phyloP scores from a whole-genome alignment of 73 alveolate genomes.

The Paraurostyla sp. region DNA sequence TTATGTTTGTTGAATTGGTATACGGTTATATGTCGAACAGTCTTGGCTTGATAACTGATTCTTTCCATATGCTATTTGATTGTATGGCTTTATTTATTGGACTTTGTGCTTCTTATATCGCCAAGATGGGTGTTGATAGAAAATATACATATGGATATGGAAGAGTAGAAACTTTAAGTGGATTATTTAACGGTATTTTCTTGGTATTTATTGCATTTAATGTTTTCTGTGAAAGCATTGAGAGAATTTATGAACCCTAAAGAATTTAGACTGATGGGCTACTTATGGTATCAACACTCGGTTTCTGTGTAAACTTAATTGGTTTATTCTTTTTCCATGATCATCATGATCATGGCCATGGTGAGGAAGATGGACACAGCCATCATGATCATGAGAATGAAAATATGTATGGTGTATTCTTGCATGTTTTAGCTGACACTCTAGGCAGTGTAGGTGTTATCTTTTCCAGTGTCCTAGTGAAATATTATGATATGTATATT shows the following conservation, averaged over 20 bases:
- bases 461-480: slow-evolving; percentile 89
- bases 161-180: slow-evolving; percentile 93
- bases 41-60: slow-evolving; percentile 96
- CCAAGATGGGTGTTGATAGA: slow-evolving; percentile 74
- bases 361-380: slow-evolving; percentile 67
- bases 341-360: slow-evolving; percentile 72
- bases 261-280: slow-evolving; percentile 92
- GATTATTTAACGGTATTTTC: slow-evolving; percentile 95
- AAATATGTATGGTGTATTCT: slow-evolving; percentile 95
- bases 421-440: slow-evolving; percentile 98
- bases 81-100: slow-evolving; percentile 98
- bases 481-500: slow-evolving; percentile 89
- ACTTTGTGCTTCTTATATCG: slow-evolving; percentile 91
- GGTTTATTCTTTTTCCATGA: slow-evolving; percentile 98
- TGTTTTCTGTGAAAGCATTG: slow-evolving; percentile 94
- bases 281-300: slow-evolving; percentile 93
- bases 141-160: slow-evolving; percentile 94
- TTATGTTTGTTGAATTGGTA: slow-evolving; percentile 98
- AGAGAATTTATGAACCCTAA: slow-evolving; percentile 94
- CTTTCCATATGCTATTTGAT: slow-evolving; percentile 97
- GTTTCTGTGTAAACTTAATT: slow-evolving; percentile 93
- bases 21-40: slow-evolving; percentile 95
- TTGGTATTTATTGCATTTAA: slow-evolving; percentile 94
- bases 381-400: slow-evolving; percentile 78
- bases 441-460: slow-evolving; percentile 98